A percentile compares a stretch with the other conserved stretches of the same genome.
Evolutionary conservation across 2,329 filamentous ascomycete species (phyloP).

Genomic region (Colletotrichum melonis): DNA sequence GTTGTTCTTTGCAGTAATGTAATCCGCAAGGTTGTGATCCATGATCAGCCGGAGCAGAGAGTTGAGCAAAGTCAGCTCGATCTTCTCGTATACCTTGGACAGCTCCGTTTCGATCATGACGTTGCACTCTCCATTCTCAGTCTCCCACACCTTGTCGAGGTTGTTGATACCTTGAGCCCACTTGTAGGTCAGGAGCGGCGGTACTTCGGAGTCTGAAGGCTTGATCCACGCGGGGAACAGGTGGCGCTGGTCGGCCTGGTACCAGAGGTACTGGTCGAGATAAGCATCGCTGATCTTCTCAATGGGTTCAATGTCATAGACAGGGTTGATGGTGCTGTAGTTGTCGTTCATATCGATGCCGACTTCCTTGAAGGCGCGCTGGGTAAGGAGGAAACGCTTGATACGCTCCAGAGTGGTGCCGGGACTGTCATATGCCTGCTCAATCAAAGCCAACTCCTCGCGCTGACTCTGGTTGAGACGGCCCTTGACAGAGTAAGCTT

Average conservation of each 20-base stretch:
- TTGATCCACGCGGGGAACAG: conserved; percentile 99
- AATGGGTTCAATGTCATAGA: conserved; percentile 98
- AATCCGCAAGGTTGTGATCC: conserved; percentile 99
- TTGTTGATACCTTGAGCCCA: conserved; percentile 99
- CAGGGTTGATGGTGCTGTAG: conserved; percentile 98
- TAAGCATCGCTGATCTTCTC: conserved; percentile 99
- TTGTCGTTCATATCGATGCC: conserved; percentile 99
- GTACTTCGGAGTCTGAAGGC: conserved; percentile 97
- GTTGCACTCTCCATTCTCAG: conserved; percentile 93
- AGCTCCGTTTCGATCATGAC: conserved; percentile 98
- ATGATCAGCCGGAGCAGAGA: conserved; percentile 93
- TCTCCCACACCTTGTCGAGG: conserved; percentile 93
- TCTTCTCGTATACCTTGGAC: conserved; percentile 99
- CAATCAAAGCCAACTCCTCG: conserved; percentile 95
- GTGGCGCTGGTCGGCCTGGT: conserved; percentile 96
- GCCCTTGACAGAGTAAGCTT: conserved; percentile 98
- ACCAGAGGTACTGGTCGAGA: conserved; percentile 98
- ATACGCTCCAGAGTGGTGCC: conserved; percentile 96
- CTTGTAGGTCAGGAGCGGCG: conserved; percentile 94
- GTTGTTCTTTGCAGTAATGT: conserved; percentile 99
- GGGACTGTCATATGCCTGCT: conserved; percentile 97
- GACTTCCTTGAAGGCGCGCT: conserved; percentile 98
- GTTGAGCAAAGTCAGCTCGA: conserved; percentile 95
- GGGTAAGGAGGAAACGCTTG: conserved; percentile 95
- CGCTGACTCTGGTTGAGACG: conserved; percentile 96